Conservation (phyloP, 2,329 filamentous ascomycete genomes). For the Pseudocercospora pini-densiflorae region DNA sequence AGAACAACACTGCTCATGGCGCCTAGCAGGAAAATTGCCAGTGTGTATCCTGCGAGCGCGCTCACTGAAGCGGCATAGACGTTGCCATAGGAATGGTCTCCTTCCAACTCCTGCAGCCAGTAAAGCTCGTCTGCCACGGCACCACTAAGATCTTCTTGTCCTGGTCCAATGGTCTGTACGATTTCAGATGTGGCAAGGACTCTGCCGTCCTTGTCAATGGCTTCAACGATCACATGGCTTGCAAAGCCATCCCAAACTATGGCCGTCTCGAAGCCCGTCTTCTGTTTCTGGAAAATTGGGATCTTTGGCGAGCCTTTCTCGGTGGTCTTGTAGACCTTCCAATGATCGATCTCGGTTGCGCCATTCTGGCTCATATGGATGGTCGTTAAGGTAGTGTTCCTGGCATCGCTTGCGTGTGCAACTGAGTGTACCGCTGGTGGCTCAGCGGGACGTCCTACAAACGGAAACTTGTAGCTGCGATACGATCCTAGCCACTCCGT, state of each 20-base stretch:
- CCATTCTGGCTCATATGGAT: constrained; percentile 59
- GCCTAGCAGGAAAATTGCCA: constrained; percentile 16
- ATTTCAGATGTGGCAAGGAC: constrained; percentile 13
- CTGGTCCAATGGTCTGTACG: constrained; percentile 3
- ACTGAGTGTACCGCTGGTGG: constrained; percentile 36
- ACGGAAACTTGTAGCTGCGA: constrained; percentile 55
- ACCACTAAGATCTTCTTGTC: constrained; percentile 9
- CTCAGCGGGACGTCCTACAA: constrained; percentile 42
- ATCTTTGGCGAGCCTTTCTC: constrained; percentile 19
- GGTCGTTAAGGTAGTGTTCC: constrained; percentile 32
- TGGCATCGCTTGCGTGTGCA: constrained; percentile 34
- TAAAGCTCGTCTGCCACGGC: constrained; percentile 24
- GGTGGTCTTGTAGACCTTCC: constrained; percentile 26
- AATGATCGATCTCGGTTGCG: constrained; percentile 39
- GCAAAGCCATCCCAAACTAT: constrained; percentile 26
- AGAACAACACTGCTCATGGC: constrained; percentile 9
- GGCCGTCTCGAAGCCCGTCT: constrained; percentile 26
- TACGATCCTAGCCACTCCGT: constrained; percentile 50
- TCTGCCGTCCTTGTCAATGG: constrained; percentile 21
- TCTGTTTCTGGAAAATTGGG: constrained; percentile 17
- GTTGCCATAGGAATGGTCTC: constrained; percentile 17
- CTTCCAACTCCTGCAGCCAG: constrained; percentile 22
- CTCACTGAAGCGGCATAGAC: constrained; percentile 3
- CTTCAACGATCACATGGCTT: constrained; percentile 24
- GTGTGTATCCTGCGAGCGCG: constrained; percentile 1